Evolutionary conservation across 306 rosid genomes (phyloP).

Genomic region (Potentilla sterilis): DNA sequence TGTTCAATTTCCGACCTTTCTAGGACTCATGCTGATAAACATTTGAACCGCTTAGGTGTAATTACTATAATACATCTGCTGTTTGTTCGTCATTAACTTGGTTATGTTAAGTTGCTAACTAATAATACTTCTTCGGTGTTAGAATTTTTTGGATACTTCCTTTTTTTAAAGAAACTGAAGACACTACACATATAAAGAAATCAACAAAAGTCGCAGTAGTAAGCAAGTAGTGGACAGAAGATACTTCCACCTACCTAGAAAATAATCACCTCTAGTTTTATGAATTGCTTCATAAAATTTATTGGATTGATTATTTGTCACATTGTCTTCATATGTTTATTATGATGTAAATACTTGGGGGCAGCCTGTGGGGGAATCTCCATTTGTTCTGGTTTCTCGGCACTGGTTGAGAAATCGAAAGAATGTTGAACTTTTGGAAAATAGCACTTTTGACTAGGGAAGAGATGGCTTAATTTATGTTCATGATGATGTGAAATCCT

Average conservation of each 20-base stretch:
- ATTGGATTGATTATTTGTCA: neutral
- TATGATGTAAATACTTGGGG: neutral
- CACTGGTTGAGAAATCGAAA: neutral
- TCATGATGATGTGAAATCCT: neutral
- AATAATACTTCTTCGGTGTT: neutral
- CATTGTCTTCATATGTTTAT: neutral
- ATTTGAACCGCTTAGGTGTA: neutral
- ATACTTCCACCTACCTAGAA: neutral
- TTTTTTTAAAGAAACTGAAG: neutral
- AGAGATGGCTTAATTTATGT: neutral
- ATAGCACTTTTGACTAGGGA: neutral
- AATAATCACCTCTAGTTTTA: neutral
- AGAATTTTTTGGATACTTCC: neutral
- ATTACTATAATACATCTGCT: neutral
- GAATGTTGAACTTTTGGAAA: neutral
- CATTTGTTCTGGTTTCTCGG: neutral
- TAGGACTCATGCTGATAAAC: neutral
- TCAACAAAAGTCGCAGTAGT: neutral
- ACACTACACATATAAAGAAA: neutral
- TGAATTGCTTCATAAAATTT: neutral
- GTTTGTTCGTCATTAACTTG: neutral
- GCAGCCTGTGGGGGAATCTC: neutral
- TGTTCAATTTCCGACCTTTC: neutral
- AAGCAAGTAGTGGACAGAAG: neutral
- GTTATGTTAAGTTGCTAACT: neutral